A percentile compares a stretch with the other conserved stretches of the same genome.
Evolutionary conservation across 306 rosid genomes (phyloP).

Genomic region (Begonia loranthoides): DNA sequence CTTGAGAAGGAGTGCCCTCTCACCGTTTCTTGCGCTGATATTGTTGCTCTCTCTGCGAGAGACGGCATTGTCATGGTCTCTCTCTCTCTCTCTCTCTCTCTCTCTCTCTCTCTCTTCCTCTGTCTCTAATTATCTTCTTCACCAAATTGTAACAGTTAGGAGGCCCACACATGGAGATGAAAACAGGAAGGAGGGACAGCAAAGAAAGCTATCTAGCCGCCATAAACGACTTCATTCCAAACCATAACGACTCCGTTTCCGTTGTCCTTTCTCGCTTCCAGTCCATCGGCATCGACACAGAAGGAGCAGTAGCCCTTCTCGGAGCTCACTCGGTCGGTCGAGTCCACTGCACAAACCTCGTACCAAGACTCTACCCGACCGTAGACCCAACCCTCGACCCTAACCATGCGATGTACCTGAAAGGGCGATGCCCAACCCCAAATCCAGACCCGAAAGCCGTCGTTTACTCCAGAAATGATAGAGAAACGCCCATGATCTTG

Average conservation of each 20-base stretch:
- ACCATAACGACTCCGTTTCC: slow-evolving; percentile 59
- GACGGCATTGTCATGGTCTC: slow-evolving; percentile 58
- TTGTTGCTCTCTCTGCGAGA: slow-evolving; percentile 76
- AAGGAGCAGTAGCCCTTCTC: slow-evolving; percentile 63
- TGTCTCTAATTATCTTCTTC: neutral
- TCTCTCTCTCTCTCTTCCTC: neutral
- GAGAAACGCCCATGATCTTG: slow-evolving; percentile 49
- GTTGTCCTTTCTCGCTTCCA: slow-evolving; percentile 59
- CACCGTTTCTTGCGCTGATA: slow-evolving; percentile 81
- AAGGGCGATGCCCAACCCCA: slow-evolving; percentile 56
- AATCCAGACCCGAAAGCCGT: slow-evolving; percentile 46
- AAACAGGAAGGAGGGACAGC: slow-evolving; percentile 75
- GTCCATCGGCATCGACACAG: slow-evolving; percentile 50
- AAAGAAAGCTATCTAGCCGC: slow-evolving; percentile 25
- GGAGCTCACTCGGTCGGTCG: slow-evolving; percentile 90
- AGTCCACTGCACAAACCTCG: slow-evolving; percentile 54
- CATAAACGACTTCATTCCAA: slow-evolving; percentile 44
- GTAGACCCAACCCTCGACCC: slow-evolving; percentile 52
- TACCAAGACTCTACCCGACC: slow-evolving; percentile 47
- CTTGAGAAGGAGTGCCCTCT: slow-evolving; percentile 53
- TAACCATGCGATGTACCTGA: slow-evolving; percentile 38
- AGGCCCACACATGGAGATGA: slow-evolving; percentile 63
- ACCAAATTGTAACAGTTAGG: slow-evolving; percentile 30
- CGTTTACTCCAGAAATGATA: slow-evolving; percentile 46
- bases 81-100: neutral